Evolutionary conservation across 192 early-diverging fungal species (phyloP), one percentile per base, ranked within the genome.

Genomic region (Dissophora ornata): DNA sequence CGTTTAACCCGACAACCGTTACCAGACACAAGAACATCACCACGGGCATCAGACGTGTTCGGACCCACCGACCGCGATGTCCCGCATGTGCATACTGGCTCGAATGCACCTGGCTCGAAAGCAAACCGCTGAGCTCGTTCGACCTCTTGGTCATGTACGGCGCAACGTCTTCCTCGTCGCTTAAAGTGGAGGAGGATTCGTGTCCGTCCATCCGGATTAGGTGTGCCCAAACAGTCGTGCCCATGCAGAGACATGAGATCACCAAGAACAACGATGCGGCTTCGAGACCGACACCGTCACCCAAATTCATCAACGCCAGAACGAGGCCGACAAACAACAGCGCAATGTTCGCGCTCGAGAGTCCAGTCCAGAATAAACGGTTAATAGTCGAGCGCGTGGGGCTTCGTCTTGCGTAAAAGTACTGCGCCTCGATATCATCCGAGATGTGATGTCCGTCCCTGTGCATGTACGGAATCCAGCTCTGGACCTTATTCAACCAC

Each of bases 211-310:
- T 77, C 13, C 65, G 73, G 52, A 53, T 67, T 45, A 77, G 38
- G 51, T 77, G 64, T 18, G 73, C 64, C 73, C 73, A 77, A 2
- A 77, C 73, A 28, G 73, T 67, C 18, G 57, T 67, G 24, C 73
- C 64, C 73, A 77, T 77, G 44, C 73, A 77, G 3, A 77, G 21
- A 57, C 73, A 77, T 21, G 56, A 60, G 21, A 67, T 58, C 15
- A 67, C 58, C 52, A 77, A 57, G 40, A 77, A 77, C 45, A 67
- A 18, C 1, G 64, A 62, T 15, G 73, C 73, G 0, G 51, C 73
- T 42, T 77, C 73, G n/a, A 52, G 42, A 0, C 73, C 73, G 4
- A 77, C 59, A 9, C 73, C 52, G n/a, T 77, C 73, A n/a, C 73
- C 73, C 25, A 77, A 22, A 53, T 77, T 77, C 59, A 77, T 77